Base-by-base conservation (phyloP, 139 green algal genomes). In the Chlorella sorokiniana region DNA sequence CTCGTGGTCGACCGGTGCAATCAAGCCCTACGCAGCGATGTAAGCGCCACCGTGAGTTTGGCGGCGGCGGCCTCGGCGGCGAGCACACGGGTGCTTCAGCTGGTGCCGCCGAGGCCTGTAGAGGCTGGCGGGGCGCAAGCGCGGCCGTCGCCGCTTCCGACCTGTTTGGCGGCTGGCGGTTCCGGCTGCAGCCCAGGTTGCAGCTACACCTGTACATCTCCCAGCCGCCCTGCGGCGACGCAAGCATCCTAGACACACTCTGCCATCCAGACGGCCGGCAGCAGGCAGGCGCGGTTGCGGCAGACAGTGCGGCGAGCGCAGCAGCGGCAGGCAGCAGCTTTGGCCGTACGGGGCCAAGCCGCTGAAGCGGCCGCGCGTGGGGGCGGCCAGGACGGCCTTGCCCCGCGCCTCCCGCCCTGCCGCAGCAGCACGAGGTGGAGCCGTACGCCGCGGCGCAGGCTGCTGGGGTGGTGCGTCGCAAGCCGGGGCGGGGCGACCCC, bases 151-250 rank as follows among this genome's bases (percentile, higher is more conserved):
- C 68, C 23, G 40, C 8, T 2, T 7, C 3, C 0, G n/a, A 45
- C 25, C 62, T 54, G 62, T 64, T 10, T 86, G 86, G 42, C 40
- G 42, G 44, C 23, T 69, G 76, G 11, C 83, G 44, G 2, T 82
- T 96, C 38, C 8, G 27, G 11, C 76, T 95, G 85, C 79, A 77
- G 25, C 78, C 63, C 9, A 90, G 90, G 1, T 69, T 95, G 31
- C 40, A 27, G 38, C 78, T 97, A 61, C 88, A 95, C 61, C 88
- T 98, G 85, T 95, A 94, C 67, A 81, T 95, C 33, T 95, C 86
- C 82, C 89, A 96, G 79, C 90, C 91, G 33, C 95, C 95, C 6
- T 98, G 95, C 59, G 95, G 95, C 0, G 95, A 98, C 63, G 92
- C 90, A 29, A 89, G 87, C 78, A 93, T 98, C n/a, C 81, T 92